Percentiles rank a stretch among this genome's conserved stretches.
These are phyloP conservation scores for Penicillium sp. DNA, from an alignment of 2,329 filamentous ascomycete genomes.

Conservation along the genomic window DNA sequence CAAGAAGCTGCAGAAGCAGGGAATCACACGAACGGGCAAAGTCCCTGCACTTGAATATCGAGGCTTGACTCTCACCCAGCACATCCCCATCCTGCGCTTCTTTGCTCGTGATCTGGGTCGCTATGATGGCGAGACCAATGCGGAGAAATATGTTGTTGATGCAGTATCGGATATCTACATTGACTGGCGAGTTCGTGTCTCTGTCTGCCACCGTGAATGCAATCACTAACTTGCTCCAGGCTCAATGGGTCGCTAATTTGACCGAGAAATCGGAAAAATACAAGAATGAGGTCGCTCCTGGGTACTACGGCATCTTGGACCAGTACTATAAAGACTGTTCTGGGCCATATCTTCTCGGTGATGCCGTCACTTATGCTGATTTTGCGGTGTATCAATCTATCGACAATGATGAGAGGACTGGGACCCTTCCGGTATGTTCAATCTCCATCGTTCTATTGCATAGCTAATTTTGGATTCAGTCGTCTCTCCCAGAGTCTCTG, in stretches of 20 bases:
- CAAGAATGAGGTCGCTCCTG: constrained; percentile 24
- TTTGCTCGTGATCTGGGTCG: constrained; percentile 31
- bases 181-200: constrained; percentile 37
- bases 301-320: constrained; percentile 30
- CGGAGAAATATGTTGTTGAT: constrained; percentile 38
- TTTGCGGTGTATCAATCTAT: constrained; percentile 40
- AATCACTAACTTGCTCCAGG: constrained; percentile 8
- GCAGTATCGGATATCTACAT: constrained; percentile 37
- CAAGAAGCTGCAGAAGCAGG: constrained; percentile 24
- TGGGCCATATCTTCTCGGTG: constrained; percentile 37
- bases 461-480: constrained; percentile 7
- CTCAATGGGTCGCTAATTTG: constrained; percentile 27
- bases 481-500: constrained; percentile 10
- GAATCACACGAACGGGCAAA: constrained; percentile 27
- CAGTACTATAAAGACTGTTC: constrained; percentile 27
- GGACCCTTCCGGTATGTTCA: constrained; percentile 28
- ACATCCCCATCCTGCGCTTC: constrained; percentile 35
- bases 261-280: constrained; percentile 26
- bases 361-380: constrained; percentile 36
- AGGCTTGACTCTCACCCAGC: constrained; percentile 27
- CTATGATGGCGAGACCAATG: constrained; percentile 36
- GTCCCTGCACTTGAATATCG: constrained; percentile 37
- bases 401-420: constrained; percentile 35
- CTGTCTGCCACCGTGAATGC: not conserved
- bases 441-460: not conserved